These are phyloP conservation scores for Juglanconis oblonga DNA, from an alignment of 2,329 filamentous ascomycete genomes.

Conservation along the genomic window DNA sequence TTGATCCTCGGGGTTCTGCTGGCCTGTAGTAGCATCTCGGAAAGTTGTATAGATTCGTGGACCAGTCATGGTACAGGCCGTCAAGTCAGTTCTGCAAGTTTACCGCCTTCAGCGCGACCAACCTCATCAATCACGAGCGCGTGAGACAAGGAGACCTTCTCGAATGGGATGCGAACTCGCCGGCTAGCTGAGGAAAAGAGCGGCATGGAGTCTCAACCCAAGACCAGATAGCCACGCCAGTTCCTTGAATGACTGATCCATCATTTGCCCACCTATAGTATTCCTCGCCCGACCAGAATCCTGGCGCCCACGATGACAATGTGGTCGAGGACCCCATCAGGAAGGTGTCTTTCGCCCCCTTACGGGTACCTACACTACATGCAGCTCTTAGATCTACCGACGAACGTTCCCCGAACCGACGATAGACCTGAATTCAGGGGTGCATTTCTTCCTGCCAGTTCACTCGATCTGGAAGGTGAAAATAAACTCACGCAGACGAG, in stretches of 20 bases:
- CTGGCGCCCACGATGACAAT: background rate
- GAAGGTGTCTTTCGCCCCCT: slow-evolving; percentile 2
- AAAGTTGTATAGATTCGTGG: background rate
- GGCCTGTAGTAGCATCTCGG: background rate
- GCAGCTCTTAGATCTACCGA: slow-evolving; percentile 6
- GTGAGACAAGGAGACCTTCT: background rate
- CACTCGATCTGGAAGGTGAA: slow-evolving; percentile 7
- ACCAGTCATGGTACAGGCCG: background rate
- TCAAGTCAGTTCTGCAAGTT: background rate
- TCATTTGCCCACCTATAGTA: background rate
- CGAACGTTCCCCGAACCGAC: background rate
- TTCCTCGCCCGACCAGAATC: background rate
- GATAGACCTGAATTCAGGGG: background rate
- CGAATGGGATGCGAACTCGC: background rate
- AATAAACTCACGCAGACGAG: slow-evolving; percentile 2
- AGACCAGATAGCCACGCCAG: background rate
- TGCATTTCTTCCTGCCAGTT: background rate
- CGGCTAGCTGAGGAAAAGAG: background rate
- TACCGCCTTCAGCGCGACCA: background rate
- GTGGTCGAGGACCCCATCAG: background rate
- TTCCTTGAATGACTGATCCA: no score
- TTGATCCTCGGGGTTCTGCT: background rate
- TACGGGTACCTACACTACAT: background rate
- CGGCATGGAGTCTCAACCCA: background rate
- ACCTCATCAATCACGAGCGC: background rate